Percentiles rank a stretch among this genome's conserved stretches.
These are phyloP conservation scores for Rhytidiadelphus loreus DNA, from an alignment of 225 moss, liverwort and hornwort species.

Conservation along the genomic window DNA sequence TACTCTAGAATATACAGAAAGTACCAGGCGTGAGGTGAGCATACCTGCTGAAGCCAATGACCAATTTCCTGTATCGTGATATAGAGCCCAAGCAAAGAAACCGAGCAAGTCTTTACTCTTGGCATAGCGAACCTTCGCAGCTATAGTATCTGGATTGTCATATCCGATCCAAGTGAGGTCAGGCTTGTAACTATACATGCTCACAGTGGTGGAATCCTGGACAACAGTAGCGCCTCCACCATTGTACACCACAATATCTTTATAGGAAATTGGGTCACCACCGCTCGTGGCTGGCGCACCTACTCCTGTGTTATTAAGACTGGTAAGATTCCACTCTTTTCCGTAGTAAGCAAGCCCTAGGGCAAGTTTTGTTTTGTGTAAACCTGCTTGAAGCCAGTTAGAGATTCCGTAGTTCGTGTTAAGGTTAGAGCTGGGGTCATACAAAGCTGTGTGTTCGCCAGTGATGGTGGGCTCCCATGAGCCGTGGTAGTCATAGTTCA, in stretches of 20 bases:
- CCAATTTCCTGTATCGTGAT: conserved; percentile 23
- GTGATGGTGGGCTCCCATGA: conserved; percentile 49
- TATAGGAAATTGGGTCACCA: conserved; percentile 15
- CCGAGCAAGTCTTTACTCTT: conserved; percentile 19
- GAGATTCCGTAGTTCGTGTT: conserved; percentile 56
- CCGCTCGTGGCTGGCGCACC: conserved; percentile 52
- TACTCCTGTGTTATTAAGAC: conserved; percentile 26
- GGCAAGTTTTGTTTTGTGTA: conserved; percentile 35
- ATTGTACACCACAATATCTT: conserved; percentile 34
- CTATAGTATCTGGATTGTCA: conserved; percentile 34
- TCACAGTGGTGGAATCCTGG: conserved; percentile 20
- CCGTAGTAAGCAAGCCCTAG: conserved; percentile 77
- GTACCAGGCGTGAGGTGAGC: neutral
- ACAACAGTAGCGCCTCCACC: conserved; percentile 21
- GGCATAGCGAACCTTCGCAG: conserved; percentile 32
- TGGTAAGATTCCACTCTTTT: conserved; percentile 47
- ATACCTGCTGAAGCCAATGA: conserved; percentile 43
- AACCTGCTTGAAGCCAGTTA: conserved; percentile 64
- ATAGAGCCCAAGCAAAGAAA: conserved; percentile 48
- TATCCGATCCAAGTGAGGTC: conserved; percentile 51
- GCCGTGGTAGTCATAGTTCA: conserved; percentile 52
- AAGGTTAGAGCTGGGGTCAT: conserved; percentile 24
- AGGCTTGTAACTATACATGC: conserved; percentile 28
- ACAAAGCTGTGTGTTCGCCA: conserved; percentile 70
- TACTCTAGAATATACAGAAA: neutral